Evolutionary conservation across 1,284 basidiomycete genomes (phyloP).

Genomic region (Ceratobasidium sp.): DNA sequence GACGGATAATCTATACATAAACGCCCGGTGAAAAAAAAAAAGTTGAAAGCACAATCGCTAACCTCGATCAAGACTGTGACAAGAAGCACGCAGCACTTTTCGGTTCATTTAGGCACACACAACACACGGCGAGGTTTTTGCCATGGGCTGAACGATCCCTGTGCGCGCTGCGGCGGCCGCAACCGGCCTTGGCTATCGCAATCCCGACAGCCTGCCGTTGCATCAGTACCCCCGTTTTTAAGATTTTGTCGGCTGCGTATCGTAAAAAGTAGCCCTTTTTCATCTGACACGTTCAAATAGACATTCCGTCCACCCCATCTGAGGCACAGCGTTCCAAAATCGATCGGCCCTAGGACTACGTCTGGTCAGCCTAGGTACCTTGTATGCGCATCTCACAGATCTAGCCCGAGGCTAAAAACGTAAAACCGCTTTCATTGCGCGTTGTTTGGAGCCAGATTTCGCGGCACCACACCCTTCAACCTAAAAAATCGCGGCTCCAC

Average conservation of each 20-base stretch:
- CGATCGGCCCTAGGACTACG: conserved; percentile 14
- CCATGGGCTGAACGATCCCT: conserved; percentile 19
- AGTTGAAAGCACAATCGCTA: not conserved
- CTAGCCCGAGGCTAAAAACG: not conserved
- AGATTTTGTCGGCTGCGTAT: conserved; percentile 9
- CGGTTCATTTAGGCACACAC: not conserved
- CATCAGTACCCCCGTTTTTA: conserved; percentile 25
- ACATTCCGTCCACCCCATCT: conserved; percentile 12
- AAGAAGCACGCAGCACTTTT: not conserved
- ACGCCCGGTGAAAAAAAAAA: not conserved
- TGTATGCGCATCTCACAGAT: not conserved
- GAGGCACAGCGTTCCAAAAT: not conserved
- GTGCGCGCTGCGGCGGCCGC: no score
- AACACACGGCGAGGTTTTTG: conserved; percentile 40
- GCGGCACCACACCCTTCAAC: not conserved
- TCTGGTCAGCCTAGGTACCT: not conserved
- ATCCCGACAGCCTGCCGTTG: not conserved
- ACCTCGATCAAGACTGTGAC: not conserved
- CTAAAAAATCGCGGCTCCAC: conserved; percentile 24
- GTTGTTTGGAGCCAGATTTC: not conserved
- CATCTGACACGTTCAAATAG: not conserved
- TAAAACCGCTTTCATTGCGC: no score
- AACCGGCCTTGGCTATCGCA: not conserved
- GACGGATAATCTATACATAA: not conserved
- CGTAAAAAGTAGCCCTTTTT: not conserved